These are phyloP conservation scores for Quercus robur DNA, from an alignment of 306 rosid species.

Conservation along the genomic window DNA sequence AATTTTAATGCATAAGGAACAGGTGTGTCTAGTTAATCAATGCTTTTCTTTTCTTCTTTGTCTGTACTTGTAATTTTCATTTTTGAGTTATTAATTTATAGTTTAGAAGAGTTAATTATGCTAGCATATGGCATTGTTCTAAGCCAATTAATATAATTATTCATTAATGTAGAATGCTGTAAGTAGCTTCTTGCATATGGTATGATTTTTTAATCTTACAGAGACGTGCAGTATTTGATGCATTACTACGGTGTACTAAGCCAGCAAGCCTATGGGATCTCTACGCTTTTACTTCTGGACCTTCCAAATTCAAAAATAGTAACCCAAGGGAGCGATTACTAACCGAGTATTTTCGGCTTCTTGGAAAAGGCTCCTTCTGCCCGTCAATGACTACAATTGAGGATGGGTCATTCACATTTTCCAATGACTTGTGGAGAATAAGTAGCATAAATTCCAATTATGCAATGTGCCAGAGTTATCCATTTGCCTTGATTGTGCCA, in stretches of 20 bases:
- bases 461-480: slow-evolving; percentile 79
- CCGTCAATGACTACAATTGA: slow-evolving; percentile 68
- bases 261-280: slow-evolving; percentile 77
- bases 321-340: slow-evolving; percentile 78
- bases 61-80: not conserved
- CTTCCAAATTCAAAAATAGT: slow-evolving; percentile 65
- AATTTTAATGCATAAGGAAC: slow-evolving; percentile 1
- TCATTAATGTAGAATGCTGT: slow-evolving; percentile 12
- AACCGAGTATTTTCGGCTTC: slow-evolving; percentile 91
- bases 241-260: slow-evolving; percentile 58
- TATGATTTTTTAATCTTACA: slow-evolving; percentile 40
- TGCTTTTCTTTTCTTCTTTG: not conserved
- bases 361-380: slow-evolving; percentile 51
- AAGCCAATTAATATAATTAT: not conserved
- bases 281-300: slow-evolving; percentile 73
- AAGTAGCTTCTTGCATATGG: slow-evolving; percentile 27
- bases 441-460: slow-evolving; percentile 68
- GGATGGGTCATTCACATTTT: slow-evolving; percentile 68
- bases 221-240: slow-evolving; percentile 73
- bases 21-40: not conserved
- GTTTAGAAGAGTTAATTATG: not conserved
- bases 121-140: not conserved
- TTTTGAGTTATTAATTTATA: not conserved
- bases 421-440: slow-evolving; percentile 89
- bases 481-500: slow-evolving; percentile 93